Evolutionary conservation across 1,139 yeast genomes (phyloP).

Genomic region (Hyphopichia fennica): DNA sequence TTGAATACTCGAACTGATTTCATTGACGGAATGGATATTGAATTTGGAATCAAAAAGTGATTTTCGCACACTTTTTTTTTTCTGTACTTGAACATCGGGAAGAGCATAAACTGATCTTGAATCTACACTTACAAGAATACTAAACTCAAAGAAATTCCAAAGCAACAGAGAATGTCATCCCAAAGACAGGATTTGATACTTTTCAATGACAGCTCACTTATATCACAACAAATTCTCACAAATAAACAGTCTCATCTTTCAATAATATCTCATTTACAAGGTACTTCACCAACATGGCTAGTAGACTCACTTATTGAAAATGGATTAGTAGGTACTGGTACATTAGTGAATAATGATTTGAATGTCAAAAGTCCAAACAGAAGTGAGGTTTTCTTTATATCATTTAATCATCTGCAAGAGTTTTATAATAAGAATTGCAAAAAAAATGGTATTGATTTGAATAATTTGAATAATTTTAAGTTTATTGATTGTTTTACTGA

Average conservation of each 20-base stretch:
- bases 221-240: slow-evolving; percentile 27
- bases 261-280: slow-evolving; percentile 55
- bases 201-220: slow-evolving; percentile 53
- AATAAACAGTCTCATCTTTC: slow-evolving; percentile 30
- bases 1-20: background rate
- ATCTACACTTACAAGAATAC: background rate
- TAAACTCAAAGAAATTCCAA: background rate
- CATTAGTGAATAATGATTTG: slow-evolving; percentile 35
- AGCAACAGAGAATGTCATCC: slow-evolving; percentile 1
- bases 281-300: slow-evolving; percentile 72
- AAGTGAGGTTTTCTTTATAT: slow-evolving; percentile 38
- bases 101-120: background rate
- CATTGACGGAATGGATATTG: background rate
- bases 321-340: slow-evolving; percentile 42
- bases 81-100: background rate
- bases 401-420: slow-evolving; percentile 41
- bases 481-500: slow-evolving; percentile 47
- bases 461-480: slow-evolving; percentile 26
- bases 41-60: background rate
- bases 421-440: slow-evolving; percentile 40
- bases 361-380: slow-evolving; percentile 17
- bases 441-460: slow-evolving; percentile 45
- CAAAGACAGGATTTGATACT: slow-evolving; percentile 63
- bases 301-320: slow-evolving; percentile 48
- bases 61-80: background rate